phyloP scores from a whole-genome alignment of 1,284 basidiomycete genomes.

The Moniliella sp. region DNA sequence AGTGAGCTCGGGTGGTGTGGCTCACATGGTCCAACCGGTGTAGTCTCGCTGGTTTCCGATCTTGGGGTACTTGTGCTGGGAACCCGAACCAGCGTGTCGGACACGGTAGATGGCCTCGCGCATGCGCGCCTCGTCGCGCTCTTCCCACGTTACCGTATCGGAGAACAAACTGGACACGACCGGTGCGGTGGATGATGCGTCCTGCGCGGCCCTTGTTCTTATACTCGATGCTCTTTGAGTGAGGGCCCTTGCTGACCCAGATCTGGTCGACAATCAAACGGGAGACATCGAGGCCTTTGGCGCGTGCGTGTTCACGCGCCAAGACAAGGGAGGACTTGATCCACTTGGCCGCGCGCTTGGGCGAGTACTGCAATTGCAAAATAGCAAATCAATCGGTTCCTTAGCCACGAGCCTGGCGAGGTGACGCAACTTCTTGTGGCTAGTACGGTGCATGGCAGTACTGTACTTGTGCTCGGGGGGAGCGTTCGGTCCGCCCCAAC shows the following conservation, averaged over 20 bases:
- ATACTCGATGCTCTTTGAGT: slow-evolving; percentile 48
- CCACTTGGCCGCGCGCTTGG: slow-evolving; percentile 64
- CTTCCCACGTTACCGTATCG: background rate
- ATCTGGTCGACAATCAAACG: slow-evolving; percentile 67
- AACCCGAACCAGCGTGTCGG: too few relatives aligned
- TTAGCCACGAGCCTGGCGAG: slow-evolving; percentile 59
- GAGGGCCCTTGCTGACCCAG: slow-evolving; percentile 71
- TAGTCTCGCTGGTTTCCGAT: too few relatives aligned
- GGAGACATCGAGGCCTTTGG: slow-evolving; percentile 54
- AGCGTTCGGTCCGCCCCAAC: slow-evolving; percentile 7
- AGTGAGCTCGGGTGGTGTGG: too few relatives aligned
- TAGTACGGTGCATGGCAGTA: slow-evolving; percentile 75
- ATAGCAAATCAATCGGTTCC: slow-evolving; percentile 52
- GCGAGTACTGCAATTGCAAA: slow-evolving; percentile 80
- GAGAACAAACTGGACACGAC: too few relatives aligned
- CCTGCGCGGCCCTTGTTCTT: slow-evolving; percentile 62
- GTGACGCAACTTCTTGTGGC: slow-evolving; percentile 71
- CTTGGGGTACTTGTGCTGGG: too few relatives aligned
- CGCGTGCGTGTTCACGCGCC: slow-evolving; percentile 65
- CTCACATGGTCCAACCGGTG: too few relatives aligned
- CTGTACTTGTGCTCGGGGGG: slow-evolving; percentile 60
- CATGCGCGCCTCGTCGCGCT: background rate
- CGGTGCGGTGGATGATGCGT: slow-evolving; percentile 56
- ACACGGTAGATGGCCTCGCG: too few relatives aligned
- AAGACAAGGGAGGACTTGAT: slow-evolving; percentile 70